These are phyloP conservation scores for Simmondsia chinensis DNA, from an alignment of 148 eudicot genomes.

Conservation along the genomic window DNA sequence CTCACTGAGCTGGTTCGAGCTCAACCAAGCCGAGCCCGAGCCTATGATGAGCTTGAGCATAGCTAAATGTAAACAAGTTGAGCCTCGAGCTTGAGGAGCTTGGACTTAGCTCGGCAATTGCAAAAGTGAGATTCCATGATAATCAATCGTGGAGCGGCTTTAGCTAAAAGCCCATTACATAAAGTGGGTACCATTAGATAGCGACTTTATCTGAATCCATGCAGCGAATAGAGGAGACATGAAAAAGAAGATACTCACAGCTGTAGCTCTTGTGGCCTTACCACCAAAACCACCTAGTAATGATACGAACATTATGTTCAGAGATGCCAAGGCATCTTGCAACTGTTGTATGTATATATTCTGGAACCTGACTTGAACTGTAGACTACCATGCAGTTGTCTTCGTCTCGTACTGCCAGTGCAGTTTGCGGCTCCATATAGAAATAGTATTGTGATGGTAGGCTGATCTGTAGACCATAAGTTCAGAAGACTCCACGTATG, in stretches of 20 bases:
- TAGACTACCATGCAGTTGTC: slow-evolving; percentile 81
- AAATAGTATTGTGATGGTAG: slow-evolving; percentile 78
- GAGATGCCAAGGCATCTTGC: slow-evolving; percentile 81
- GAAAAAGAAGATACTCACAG: slow-evolving; percentile 49
- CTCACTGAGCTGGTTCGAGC: too few relatives aligned
- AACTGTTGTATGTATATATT: slow-evolving; percentile 39
- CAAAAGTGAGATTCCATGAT: too few relatives aligned
- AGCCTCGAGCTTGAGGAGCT: too few relatives aligned
- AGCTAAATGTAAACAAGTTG: too few relatives aligned
- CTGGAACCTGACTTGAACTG: slow-evolving; percentile 79
- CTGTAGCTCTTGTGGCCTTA: slow-evolving; percentile 57
- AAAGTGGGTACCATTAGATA: too few relatives aligned
- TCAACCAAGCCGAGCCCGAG: too few relatives aligned
- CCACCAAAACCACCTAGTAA: slow-evolving; percentile 98
- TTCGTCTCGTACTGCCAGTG: slow-evolving; percentile 89
- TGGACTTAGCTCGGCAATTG: too few relatives aligned
- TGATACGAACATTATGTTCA: slow-evolving; percentile 72
- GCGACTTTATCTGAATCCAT: too few relatives aligned
- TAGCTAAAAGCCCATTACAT: too few relatives aligned
- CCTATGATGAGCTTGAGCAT: too few relatives aligned
- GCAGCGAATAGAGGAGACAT: background rate
- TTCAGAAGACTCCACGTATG: too few relatives aligned
- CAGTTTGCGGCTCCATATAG: slow-evolving; percentile 82
- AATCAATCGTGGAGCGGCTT: too few relatives aligned
- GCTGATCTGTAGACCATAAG: slow-evolving; percentile 57